Percentiles rank a stretch among this genome's conserved stretches.
Conservation (phyloP, 1,284 basidiomycete genomes). For the Coniferiporia weirii region DNA sequence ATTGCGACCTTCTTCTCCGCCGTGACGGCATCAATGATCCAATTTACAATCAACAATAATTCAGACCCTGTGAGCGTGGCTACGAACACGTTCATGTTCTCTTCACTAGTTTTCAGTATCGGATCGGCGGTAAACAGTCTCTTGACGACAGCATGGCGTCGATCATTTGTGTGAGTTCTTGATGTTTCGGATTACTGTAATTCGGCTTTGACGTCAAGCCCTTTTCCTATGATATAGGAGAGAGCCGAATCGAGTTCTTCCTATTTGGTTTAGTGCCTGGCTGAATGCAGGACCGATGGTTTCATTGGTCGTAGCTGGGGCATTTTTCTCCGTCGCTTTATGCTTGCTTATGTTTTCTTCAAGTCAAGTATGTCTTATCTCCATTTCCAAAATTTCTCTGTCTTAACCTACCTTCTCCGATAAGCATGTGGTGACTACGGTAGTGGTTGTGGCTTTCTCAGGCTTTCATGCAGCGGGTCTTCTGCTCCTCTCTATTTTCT, state of each 20-base stretch:
- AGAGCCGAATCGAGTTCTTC: not conserved
- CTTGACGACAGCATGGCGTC: constrained; percentile 3
- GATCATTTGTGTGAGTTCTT: constrained; percentile 5
- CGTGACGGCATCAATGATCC: constrained; percentile 7
- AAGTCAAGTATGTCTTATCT: not conserved
- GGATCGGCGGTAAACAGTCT: constrained; percentile 2
- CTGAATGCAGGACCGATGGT: constrained; percentile 7
- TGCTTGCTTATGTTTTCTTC: constrained; percentile 1
- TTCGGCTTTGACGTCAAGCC: not conserved
- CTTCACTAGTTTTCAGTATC: constrained; percentile 9
- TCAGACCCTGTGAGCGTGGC: not conserved
- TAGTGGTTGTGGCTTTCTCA: not conserved
- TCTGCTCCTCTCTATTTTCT: not conserved
- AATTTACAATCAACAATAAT: not conserved
- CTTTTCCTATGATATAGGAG: not conserved
- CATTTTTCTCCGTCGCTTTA: constrained; percentile 3
- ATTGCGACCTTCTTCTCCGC: constrained; percentile 9
- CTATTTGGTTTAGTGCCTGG: not conserved
- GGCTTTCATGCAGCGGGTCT: not conserved
- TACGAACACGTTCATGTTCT: constrained; percentile 3
- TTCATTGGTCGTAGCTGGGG: constrained; percentile 3
- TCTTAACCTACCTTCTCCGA: not conserved
- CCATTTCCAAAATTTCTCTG: no score
- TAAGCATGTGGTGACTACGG: not conserved
- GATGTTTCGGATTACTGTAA: not conserved